Percentiles rank a stretch among this genome's conserved stretches.
These are phyloP conservation scores for Sutorius eximius DNA, from an alignment of 1,284 basidiomycete species.

Conservation along the genomic window DNA sequence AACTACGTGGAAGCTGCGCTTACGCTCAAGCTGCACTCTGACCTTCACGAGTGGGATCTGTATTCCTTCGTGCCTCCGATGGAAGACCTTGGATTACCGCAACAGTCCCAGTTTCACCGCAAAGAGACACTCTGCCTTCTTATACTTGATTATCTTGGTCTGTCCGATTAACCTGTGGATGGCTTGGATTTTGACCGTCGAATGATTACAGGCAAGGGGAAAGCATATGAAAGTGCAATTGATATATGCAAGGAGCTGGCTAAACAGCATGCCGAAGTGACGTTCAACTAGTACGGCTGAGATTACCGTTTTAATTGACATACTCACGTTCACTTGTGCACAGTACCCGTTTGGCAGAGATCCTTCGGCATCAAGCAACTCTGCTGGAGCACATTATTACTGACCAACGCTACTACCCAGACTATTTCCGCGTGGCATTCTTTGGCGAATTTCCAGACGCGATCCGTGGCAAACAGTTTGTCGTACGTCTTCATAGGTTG, in stretches of 20 bases:
- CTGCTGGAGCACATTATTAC: constrained; percentile 82
- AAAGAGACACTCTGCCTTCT: constrained; percentile 89
- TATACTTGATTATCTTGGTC: constrained; percentile 86
- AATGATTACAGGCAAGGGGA: constrained; percentile 72
- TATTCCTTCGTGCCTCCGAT: constrained; percentile 80
- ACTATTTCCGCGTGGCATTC: constrained; percentile 93
- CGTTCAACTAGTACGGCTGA: constrained; percentile 83
- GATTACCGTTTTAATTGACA: constrained; percentile 3
- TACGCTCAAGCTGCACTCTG: constrained; percentile 90
- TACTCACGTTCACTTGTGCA: constrained; percentile 9
- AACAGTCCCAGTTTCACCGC: constrained; percentile 91
- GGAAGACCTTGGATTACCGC: constrained; percentile 84
- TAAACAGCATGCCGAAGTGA: constrained; percentile 80
- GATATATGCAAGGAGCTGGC: constrained; percentile 91
- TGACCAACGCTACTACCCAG: constrained; percentile 81
- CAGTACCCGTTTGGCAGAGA: constrained; percentile 79
- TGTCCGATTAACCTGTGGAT: constrained; percentile 22
- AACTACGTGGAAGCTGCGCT: constrained; percentile 93
- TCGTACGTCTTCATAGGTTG: constrained; percentile 49
- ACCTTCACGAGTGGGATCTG: constrained; percentile 88
- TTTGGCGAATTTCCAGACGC: constrained; percentile 88
- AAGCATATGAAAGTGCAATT: constrained; percentile 93
- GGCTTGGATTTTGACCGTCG: constrained; percentile 4
- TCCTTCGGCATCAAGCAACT: constrained; percentile 81
- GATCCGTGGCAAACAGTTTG: constrained; percentile 84